A percentile compares a stretch with the other conserved stretches of the same genome.
Evolutionary conservation across 108 stramenopile genomes (phyloP).

Genomic region (Stephanodiscus triporus): DNA sequence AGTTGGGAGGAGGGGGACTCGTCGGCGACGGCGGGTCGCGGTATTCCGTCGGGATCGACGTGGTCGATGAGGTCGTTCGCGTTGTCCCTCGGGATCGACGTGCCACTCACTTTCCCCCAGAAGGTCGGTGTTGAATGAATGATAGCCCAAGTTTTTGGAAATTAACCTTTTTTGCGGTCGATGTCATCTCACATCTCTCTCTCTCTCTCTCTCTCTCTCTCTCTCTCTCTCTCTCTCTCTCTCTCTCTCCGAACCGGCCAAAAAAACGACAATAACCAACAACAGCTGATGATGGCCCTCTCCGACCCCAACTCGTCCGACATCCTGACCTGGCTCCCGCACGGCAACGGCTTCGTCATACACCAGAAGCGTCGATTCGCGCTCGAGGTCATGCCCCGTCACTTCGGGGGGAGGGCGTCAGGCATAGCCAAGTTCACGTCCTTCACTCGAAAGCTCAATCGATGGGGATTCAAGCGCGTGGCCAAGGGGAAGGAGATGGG

Average conservation of each 20-base stretch:
- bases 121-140: neutral
- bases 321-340: constrained; percentile 68
- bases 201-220: constrained; percentile 2
- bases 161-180: neutral
- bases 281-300: constrained; percentile 64
- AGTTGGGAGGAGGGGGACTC: too few relatives aligned
- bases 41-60: too few relatives aligned
- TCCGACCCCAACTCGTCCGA: constrained; percentile 50
- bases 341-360: constrained; percentile 68
- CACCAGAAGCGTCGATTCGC: constrained; percentile 62
- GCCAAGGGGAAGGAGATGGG: constrained; percentile 67
- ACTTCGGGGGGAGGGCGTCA: constrained; percentile 39
- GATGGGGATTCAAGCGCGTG: constrained; percentile 68
- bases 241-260: neutral
- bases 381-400: constrained; percentile 54
- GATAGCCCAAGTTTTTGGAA: neutral
- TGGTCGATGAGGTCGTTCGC: too few relatives aligned
- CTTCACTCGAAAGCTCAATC: constrained; percentile 65
- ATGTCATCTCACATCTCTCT: neutral
- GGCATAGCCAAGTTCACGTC: constrained; percentile 49
- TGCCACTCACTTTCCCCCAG: too few relatives aligned
- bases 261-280: too few relatives aligned
- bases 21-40: too few relatives aligned
- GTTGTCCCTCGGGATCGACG: too few relatives aligned
- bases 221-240: neutral